Evolutionary conservation across 2,329 filamentous ascomycete species (phyloP), one percentile per base, ranked within the genome.

Genomic region (Nemania diffusa): DNA sequence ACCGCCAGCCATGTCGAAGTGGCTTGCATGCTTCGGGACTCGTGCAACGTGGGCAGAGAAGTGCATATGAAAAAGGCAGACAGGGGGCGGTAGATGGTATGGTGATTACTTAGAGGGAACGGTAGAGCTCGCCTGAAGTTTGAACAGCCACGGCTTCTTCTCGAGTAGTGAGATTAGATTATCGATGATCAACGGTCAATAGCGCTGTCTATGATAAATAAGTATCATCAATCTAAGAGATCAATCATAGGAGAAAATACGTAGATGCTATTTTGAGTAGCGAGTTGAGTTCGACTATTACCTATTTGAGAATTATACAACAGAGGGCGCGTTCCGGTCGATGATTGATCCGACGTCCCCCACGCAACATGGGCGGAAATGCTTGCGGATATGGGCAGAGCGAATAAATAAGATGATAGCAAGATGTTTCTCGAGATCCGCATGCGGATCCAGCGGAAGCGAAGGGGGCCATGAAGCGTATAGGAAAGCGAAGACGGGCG

Each of bases 41-140:
- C 26, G 34, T 50, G 52, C 27, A 40, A 22, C 32, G 61, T 17
- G 24, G 17, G n/a, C n/a, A 48, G 42, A 48, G 42, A 62, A 9
- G 9, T 32, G 55, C 11, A 52, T 48, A 22, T 32, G 29, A n/a
- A 44, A 57, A 1, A 32, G n/a, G 40, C n/a, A 34, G 46, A 52
- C 46, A 15, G 32, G 24, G 42, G n/a, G 6, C 50, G 3, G 27
- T 26, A 42, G 34, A 34, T n/a, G n/a, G n/a, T n/a, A n/a, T n/a
- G n/a, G n/a, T n/a, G n/a, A n/a, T n/a, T n/a, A n/a, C n/a, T n/a
- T n/a, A n/a, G n/a, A n/a, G n/a, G n/a, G 7, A 27, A 5, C 11
- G 15, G 13, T 55, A 50, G 57, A 20, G 40, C 8, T 57, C 22
- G 50, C 27, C 5, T 8, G 42, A 50, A 27, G 50, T 20, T 20